Evolutionary conservation across 176 grass and related monocot species (phyloP), one percentile per base, ranked within the genome.

Genomic region (Triticum turgidum): DNA sequence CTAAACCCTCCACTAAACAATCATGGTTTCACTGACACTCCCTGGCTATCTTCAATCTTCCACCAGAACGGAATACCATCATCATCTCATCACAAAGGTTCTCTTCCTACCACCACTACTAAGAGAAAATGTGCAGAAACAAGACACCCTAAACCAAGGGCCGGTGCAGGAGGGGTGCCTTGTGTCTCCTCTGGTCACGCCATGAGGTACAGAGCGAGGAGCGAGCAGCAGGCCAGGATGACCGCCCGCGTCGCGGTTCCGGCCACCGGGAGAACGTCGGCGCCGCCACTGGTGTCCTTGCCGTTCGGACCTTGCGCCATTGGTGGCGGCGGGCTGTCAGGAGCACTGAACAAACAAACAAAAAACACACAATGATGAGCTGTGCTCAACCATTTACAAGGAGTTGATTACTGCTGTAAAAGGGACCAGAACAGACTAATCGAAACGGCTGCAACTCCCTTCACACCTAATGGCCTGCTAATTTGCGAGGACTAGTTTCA

Each of bases 241-340:
- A 93, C 67, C 76, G 85, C 68, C 65, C 37, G 78, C 5, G 8
- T 45, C 7, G 21, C 13, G 30, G 80, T 29, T 49, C 64, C 88
- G 12, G 79, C 44, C 63, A n/a, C 73, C 6, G 42, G 47, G 14
- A 87, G 47, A 68, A 81, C 0, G 21, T 75, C 75, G 11, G 86
- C 82, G 25, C 11, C 78, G 11, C 41, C 86, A 77, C 61, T 91
- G 73, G 65, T 87, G 80, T 90, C 86, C 45, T 93, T 82, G 62
- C 80, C 34, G 69, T 77, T 91, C 34, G 93, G 96, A 11, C 91
- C 95, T 54, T 86, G 63, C 30, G 77, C 90, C 21, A 90, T 29
- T 6, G 78, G 65, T 5, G 80, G 62, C 3, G 93, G 91, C 11
- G 96, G 91, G 27, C 83, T 89, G 83, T 83, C 90, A 11, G 89